Conservation (phyloP, 805 yeast species). For the Lipomyces starkeyi region DNA sequence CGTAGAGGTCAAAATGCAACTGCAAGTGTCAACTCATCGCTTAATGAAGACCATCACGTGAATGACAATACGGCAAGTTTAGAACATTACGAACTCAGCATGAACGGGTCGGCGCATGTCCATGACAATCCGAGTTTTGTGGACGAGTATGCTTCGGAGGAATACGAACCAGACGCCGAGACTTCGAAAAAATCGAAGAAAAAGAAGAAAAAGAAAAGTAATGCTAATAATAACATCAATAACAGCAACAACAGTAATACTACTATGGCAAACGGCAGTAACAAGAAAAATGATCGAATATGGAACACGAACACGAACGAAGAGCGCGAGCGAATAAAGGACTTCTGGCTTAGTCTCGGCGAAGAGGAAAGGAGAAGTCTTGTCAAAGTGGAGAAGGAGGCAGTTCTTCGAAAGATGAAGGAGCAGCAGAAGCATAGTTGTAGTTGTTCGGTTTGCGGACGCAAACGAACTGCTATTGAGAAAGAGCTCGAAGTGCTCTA, state of each 20-base stretch:
- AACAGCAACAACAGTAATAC: background rate
- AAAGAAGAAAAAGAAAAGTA: constrained; percentile 32
- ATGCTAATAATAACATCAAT: background rate
- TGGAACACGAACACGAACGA: constrained; percentile 58
- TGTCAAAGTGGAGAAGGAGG: constrained; percentile 69
- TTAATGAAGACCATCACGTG: constrained; percentile 5
- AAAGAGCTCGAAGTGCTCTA: constrained; percentile 77
- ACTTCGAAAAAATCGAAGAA: constrained; percentile 23
- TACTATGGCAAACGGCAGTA: background rate
- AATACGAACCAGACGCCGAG: constrained; percentile 13
- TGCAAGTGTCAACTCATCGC: constrained; percentile 12
- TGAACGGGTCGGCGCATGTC: background rate
- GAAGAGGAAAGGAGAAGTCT: constrained; percentile 66
- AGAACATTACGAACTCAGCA: constrained; percentile 10
- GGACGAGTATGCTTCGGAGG: constrained; percentile 21
- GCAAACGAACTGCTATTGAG: constrained; percentile 72
- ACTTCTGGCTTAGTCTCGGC: constrained; percentile 70
- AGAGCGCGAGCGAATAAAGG: constrained; percentile 58
- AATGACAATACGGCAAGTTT: background rate
- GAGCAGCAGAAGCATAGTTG: constrained; percentile 65
- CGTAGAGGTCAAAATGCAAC: constrained; percentile 27
- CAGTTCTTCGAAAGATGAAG: constrained; percentile 67
- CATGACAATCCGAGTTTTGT: constrained; percentile 5
- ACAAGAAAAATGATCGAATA: constrained; percentile 44
- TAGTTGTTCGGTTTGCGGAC: constrained; percentile 78